A percentile compares a stretch with the other conserved stretches of the same genome.
Evolutionary conservation across 1,284 basidiomycete genomes (phyloP).

Genomic region (Marasmius sp.): DNA sequence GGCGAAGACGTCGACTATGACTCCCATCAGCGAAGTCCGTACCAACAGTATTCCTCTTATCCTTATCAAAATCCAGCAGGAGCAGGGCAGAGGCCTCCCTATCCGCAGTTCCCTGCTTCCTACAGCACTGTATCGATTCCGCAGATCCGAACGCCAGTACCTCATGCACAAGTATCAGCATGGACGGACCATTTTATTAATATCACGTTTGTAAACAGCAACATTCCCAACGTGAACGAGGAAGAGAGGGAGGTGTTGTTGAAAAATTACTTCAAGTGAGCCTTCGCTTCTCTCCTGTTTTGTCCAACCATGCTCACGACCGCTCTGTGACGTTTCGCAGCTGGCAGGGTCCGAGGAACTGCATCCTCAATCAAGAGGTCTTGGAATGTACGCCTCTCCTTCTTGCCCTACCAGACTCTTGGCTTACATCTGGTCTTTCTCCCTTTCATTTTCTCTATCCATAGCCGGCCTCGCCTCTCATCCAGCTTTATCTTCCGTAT

Average conservation of each 20-base stretch:
- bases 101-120: too few relatives aligned
- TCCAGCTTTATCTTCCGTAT: too few relatives aligned
- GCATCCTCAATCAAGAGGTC: neutral
- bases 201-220: neutral
- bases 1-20: neutral
- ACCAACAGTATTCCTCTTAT: too few relatives aligned
- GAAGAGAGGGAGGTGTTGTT: constrained; percentile 9
- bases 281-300: constrained; percentile 2
- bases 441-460: too few relatives aligned
- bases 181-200: constrained; percentile 9
- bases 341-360: constrained; percentile 15
- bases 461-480: too few relatives aligned
- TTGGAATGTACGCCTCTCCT: neutral
- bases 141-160: neutral
- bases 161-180: neutral
- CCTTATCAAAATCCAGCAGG: too few relatives aligned
- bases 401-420: neutral
- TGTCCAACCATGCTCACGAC: neutral
- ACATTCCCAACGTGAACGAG: neutral
- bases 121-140: too few relatives aligned
- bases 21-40: neutral
- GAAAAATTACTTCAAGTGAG: constrained; percentile 11
- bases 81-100: too few relatives aligned
- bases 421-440: neutral
- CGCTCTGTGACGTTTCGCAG: neutral